Percentiles rank a stretch among this genome's conserved stretches.
Evolutionary conservation across 805 yeast genomes (phyloP).

Genomic region (Ogataea corticis): DNA sequence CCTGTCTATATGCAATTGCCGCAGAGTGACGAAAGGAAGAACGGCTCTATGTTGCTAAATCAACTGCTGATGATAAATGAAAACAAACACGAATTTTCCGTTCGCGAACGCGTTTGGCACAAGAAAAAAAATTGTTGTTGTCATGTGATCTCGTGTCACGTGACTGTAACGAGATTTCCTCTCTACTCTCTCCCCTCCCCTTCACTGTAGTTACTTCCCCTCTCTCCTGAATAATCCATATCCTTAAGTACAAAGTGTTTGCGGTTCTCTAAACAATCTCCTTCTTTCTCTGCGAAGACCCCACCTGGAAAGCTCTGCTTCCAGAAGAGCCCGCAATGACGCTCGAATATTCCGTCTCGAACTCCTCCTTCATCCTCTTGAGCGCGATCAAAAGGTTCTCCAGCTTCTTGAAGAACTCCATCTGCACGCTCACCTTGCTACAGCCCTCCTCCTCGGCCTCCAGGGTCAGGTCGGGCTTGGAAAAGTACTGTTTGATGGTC

Average conservation of each 20-base stretch:
- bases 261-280: not conserved
- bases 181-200: too few relatives aligned
- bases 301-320: not conserved
- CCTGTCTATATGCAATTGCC: too few relatives aligned
- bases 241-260: too few relatives aligned
- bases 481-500: slow-evolving; percentile 28
- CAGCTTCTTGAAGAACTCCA: slow-evolving; percentile 25
- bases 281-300: not conserved
- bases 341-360: slow-evolving; percentile 12
- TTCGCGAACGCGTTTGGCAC: slow-evolving; percentile 7
- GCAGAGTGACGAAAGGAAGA: not conserved
- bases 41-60: not conserved
- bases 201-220: too few relatives aligned
- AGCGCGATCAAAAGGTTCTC: slow-evolving; percentile 23
- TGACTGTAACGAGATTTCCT: not conserved
- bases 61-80: not conserved
- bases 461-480: slow-evolving; percentile 21
- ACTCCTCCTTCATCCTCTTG: slow-evolving; percentile 18
- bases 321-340: not conserved
- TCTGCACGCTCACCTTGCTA: slow-evolving; percentile 22
- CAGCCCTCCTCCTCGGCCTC: slow-evolving; percentile 31
- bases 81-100: slow-evolving; percentile 3
- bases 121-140: too few relatives aligned
- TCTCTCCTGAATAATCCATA: too few relatives aligned
- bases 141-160: not conserved